Conservation (phyloP, 2,329 filamentous ascomycete genomes). For the Alternaria panax region DNA sequence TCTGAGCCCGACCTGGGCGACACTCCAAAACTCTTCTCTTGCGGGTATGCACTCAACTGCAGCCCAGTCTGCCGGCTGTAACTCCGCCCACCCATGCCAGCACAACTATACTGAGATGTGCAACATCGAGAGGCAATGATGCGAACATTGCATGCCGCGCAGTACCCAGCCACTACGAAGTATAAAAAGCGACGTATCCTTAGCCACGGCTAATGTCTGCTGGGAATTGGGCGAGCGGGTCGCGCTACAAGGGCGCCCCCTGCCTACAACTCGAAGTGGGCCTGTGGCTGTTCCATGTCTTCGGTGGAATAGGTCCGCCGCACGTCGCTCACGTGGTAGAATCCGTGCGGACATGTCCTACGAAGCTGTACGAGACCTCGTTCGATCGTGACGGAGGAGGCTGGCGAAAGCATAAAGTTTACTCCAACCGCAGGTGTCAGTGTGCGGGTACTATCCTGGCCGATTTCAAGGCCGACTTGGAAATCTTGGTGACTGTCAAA, state of each 20-base stretch:
- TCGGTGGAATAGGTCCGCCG: conserved; percentile 39
- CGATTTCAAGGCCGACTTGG: conserved; percentile 24
- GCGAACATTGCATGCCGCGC: background rate
- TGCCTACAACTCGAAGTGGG: conserved; percentile 31
- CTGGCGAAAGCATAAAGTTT: conserved; percentile 20
- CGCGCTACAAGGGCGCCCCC: conserved; percentile 39
- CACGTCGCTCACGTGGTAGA: conserved; percentile 42
- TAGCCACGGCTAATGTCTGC: conserved; percentile 28
- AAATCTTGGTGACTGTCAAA: conserved; percentile 16
- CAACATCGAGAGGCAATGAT: background rate
- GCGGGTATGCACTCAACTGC: background rate
- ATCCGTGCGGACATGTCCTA: conserved; percentile 20
- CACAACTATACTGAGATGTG: background rate
- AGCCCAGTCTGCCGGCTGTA: background rate
- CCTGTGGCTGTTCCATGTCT: conserved; percentile 34
- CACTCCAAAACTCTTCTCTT: conserved; percentile 1
- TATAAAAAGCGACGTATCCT: conserved; percentile 9
- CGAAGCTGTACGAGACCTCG: conserved; percentile 13
- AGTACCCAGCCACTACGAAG: background rate
- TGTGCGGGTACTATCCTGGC: conserved; percentile 12
- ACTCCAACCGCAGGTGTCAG: conserved; percentile 14
- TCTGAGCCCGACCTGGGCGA: background rate
- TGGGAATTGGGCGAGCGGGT: conserved; percentile 33
- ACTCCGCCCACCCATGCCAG: background rate
- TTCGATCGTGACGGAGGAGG: conserved; percentile 26